A percentile compares a stretch with the other conserved stretches of the same genome.
Conservation (phyloP, 2,329 filamentous ascomycete genomes). For the Lanzia echinophila region DNA sequence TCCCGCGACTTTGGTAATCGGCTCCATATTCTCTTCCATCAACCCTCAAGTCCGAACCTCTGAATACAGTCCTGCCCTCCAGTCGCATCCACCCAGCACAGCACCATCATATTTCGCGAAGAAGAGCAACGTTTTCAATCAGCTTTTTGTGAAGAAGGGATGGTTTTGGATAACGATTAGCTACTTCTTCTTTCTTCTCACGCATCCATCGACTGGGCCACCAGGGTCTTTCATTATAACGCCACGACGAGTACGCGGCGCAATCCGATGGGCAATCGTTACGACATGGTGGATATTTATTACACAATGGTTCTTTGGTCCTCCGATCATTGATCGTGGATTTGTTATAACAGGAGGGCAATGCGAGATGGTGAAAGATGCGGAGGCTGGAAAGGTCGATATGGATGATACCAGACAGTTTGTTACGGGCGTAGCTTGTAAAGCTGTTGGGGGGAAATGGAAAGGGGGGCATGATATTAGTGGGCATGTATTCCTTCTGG, state of each 20-base stretch:
- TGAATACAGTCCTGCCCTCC: constrained; percentile 54
- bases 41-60: constrained; percentile 63
- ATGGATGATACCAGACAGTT: constrained; percentile 43
- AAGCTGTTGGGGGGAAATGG: constrained; percentile 76
- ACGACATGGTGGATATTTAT: constrained; percentile 78
- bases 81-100: constrained; percentile 54
- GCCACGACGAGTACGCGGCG: constrained; percentile 48
- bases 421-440: constrained; percentile 74
- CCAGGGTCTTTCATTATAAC: constrained; percentile 36
- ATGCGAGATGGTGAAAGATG: constrained; percentile 57
- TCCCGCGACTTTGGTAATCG: constrained; percentile 70
- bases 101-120: constrained; percentile 85
- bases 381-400: constrained; percentile 40
- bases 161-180: constrained; percentile 85
- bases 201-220: constrained; percentile 53
- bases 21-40: constrained; percentile 71
- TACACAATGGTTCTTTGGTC: constrained; percentile 96
- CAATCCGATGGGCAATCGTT: constrained; percentile 61
- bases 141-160: constrained; percentile 88
- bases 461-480: constrained; percentile 93
- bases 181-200: constrained; percentile 62
- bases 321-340: constrained; percentile 79
- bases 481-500: constrained; percentile 89
- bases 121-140: constrained; percentile 89
- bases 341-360: constrained; percentile 84